Conservation (phyloP, 2,329 filamentous ascomycete species). For the Neodidymelliopsis sp. region DNA sequence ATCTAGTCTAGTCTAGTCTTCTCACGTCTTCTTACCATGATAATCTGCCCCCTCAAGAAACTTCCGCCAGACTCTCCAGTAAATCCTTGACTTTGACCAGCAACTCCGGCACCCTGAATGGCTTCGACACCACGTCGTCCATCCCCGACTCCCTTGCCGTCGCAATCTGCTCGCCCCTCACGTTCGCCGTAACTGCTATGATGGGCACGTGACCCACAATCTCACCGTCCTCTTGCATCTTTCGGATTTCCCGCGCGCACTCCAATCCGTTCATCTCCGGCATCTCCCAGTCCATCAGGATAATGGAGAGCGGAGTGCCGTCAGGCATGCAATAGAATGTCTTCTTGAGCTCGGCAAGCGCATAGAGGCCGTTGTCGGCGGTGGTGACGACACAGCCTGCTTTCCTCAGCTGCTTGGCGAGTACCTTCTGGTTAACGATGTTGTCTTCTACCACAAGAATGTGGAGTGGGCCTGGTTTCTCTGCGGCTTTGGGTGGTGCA, state of each 20-base stretch:
- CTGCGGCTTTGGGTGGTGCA: not conserved
- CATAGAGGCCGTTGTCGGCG: slow-evolving; percentile 45
- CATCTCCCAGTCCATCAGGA: slow-evolving; percentile 51
- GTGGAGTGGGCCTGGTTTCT: slow-evolving; percentile 23
- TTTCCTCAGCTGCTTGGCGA: slow-evolving; percentile 43
- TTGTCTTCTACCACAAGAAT: slow-evolving; percentile 49
- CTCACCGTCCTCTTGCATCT: slow-evolving; percentile 32
- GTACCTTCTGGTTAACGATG: slow-evolving; percentile 47
- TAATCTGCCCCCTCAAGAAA: no score
- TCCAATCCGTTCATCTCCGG: slow-evolving; percentile 50
- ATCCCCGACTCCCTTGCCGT: slow-evolving; percentile 43
- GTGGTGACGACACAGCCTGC: slow-evolving; percentile 38
- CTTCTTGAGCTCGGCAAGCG: slow-evolving; percentile 34
- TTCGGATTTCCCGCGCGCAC: slow-evolving; percentile 43
- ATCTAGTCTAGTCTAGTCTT: no score
- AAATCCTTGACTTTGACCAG: slow-evolving; percentile 36
- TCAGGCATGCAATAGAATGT: slow-evolving; percentile 22
- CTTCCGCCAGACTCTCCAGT: slow-evolving; percentile 22
- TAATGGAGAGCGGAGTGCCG: slow-evolving; percentile 35
- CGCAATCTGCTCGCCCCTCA: slow-evolving; percentile 43
- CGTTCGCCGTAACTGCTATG: slow-evolving; percentile 49
- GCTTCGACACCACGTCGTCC: slow-evolving; percentile 47
- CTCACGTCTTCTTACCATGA: no score
- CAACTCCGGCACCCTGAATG: slow-evolving; percentile 44
- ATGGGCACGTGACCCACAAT: slow-evolving; percentile 42